phyloP scores from a whole-genome alignment of 306 rosid species.

The Pterocarpus santalinus region DNA sequence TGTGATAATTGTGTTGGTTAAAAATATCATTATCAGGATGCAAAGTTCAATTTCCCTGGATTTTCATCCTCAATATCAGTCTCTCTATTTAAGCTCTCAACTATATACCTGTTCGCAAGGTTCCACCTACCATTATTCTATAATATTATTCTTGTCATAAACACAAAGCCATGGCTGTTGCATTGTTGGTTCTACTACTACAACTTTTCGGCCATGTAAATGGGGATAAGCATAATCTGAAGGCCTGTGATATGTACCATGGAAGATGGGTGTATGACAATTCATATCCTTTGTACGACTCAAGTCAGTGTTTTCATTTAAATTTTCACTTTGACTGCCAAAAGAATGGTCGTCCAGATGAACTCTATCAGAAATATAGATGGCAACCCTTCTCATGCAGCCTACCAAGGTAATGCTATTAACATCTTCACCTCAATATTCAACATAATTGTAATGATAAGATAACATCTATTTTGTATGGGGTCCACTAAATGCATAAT shows the following conservation, averaged over 20 bases:
- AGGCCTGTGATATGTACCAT: constrained; percentile 40
- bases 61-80: no score
- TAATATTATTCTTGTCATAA: neutral
- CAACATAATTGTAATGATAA: no score
- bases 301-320: constrained; percentile 44
- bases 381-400: constrained; percentile 53
- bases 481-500: no score
- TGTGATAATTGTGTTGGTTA: no score
- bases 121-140: neutral
- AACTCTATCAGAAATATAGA: constrained; percentile 49
- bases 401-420: constrained; percentile 48
- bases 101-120: neutral
- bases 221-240: neutral
- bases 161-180: neutral
- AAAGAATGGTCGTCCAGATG: constrained; percentile 47
- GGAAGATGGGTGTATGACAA: constrained; percentile 58
- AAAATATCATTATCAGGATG: no score
- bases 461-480: no score
- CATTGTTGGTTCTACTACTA: neutral
- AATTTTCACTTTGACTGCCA: constrained; percentile 43
- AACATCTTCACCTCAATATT: neutral
- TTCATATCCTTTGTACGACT: constrained; percentile 56
- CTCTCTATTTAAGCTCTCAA: constrained; percentile 6
- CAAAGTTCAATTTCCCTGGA: no score
- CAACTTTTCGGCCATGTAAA: constrained; percentile 2